These are phyloP conservation scores for Linnemannia exigua DNA, from an alignment of 192 early-diverging fungal genomes.

Conservation along the genomic window DNA sequence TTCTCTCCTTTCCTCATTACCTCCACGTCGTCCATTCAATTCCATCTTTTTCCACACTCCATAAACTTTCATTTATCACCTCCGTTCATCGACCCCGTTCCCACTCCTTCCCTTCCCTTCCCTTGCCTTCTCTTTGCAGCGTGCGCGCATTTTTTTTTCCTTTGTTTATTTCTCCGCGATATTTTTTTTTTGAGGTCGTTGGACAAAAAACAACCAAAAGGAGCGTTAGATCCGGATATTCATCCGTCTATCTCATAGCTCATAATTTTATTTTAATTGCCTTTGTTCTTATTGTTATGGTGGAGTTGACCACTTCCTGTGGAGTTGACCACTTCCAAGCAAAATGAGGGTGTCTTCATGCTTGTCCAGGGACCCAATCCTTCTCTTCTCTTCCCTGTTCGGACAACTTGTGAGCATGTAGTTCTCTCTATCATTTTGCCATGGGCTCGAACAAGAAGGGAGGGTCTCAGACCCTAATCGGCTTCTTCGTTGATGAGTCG, in stretches of 20 bases:
- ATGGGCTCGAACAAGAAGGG: not conserved
- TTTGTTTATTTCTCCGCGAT: slow-evolving; percentile 1
- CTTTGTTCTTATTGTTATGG: not conserved
- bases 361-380: not conserved
- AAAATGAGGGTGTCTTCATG: too few species aligned
- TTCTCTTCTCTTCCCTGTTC: not conserved
- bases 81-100: not conserved
- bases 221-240: not conserved
- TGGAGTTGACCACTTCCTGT: too few species aligned
- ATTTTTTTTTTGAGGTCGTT: not conserved
- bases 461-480: not conserved
- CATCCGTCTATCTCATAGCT: not conserved
- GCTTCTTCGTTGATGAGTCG: not conserved
- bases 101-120: not conserved
- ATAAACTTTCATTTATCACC: not conserved
- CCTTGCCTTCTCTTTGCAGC: not conserved
- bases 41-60: not conserved
- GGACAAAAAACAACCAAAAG: slow-evolving; percentile 3
- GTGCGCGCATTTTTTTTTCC: not conserved
- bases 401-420: not conserved
- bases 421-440: not conserved
- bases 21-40: not conserved
- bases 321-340: not conserved
- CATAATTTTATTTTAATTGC: not conserved
- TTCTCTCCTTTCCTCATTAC: not conserved